Evolutionary conservation across 1,284 basidiomycete species (phyloP).

Genomic region (Marasmius oreades): DNA sequence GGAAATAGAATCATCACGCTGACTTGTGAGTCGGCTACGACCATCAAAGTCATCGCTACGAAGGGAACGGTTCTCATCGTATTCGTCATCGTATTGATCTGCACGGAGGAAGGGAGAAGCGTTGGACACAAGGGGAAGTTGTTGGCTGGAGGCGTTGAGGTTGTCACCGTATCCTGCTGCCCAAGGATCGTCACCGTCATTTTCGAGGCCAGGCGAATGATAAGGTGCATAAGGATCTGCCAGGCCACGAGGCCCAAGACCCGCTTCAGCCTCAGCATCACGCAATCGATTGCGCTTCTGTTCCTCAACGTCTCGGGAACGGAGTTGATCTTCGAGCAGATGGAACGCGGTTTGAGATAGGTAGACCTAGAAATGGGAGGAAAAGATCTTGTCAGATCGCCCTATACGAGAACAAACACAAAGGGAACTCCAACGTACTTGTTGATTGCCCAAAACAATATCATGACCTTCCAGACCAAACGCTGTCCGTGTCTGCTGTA

Average conservation of each 20-base stretch:
- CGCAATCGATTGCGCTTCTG: constrained; percentile 72
- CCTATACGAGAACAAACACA: neutral
- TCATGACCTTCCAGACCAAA: constrained; percentile 71
- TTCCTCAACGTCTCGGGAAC: constrained; percentile 81
- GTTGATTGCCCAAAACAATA: constrained; percentile 76
- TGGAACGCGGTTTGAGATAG: constrained; percentile 88
- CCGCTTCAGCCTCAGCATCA: constrained; percentile 73
- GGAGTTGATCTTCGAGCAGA: constrained; percentile 83
- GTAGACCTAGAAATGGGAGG: constrained; percentile 66
- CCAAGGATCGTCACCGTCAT: constrained; percentile 37
- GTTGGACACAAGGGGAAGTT: constrained; percentile 73
- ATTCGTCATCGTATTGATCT: constrained; percentile 71
- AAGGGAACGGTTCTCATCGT: constrained; percentile 75
- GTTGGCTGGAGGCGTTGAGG: constrained; percentile 54
- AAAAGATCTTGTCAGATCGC: neutral
- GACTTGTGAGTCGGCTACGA: constrained; percentile 68
- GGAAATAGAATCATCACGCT: constrained; percentile 74
- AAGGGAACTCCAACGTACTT: constrained; percentile 43
- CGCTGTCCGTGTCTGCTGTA: constrained; percentile 59
- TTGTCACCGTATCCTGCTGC: constrained; percentile 46
- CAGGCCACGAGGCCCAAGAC: constrained; percentile 63
- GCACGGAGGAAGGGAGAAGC: constrained; percentile 74
- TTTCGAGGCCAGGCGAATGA: constrained; percentile 42
- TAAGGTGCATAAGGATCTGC: constrained; percentile 82
- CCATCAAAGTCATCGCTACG: constrained; percentile 76